Evolutionary conservation across 495 filamentous ascomycete genomes (phyloP).

Genomic region (Daldinia bambusicola): DNA sequence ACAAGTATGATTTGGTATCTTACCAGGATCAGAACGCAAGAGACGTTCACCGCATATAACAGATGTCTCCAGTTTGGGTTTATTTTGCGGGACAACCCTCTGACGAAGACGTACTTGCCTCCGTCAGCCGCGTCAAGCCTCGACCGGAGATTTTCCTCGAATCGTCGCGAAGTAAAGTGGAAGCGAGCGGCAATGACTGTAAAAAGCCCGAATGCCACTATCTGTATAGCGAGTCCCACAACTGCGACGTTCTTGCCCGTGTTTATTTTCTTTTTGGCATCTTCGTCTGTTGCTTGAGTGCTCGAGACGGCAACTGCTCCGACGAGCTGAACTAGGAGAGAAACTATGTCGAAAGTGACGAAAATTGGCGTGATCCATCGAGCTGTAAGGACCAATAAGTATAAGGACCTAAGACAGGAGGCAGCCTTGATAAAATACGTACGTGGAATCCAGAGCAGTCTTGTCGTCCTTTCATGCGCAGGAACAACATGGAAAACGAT

Average conservation of each 20-base stretch:
- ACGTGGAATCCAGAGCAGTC: slow-evolving; percentile 59
- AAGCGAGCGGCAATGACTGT: slow-evolving; percentile 53
- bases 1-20: slow-evolving; percentile 18
- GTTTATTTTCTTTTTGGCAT: slow-evolving; percentile 48
- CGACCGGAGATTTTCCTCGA: slow-evolving; percentile 46
- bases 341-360: slow-evolving; percentile 50
- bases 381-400: slow-evolving; percentile 36
- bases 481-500: slow-evolving; percentile 59
- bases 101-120: slow-evolving; percentile 49
- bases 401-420: background rate
- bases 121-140: slow-evolving; percentile 42
- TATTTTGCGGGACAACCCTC: slow-evolving; percentile 47
- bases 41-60: slow-evolving; percentile 47
- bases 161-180: slow-evolving; percentile 55
- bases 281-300: slow-evolving; percentile 38
- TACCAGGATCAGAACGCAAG: slow-evolving; percentile 51
- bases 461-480: slow-evolving; percentile 49
- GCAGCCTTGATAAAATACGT: background rate
- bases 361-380: slow-evolving; percentile 57
- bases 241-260: slow-evolving; percentile 54
- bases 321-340: slow-evolving; percentile 50
- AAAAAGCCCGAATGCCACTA: slow-evolving; percentile 53
- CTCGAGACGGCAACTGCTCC: slow-evolving; percentile 55
- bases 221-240: slow-evolving; percentile 50
- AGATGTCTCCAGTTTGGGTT: slow-evolving; percentile 51